Base-by-base conservation (phyloP, 768 basidiomycete species). In the Leccinum uliginosum region DNA sequence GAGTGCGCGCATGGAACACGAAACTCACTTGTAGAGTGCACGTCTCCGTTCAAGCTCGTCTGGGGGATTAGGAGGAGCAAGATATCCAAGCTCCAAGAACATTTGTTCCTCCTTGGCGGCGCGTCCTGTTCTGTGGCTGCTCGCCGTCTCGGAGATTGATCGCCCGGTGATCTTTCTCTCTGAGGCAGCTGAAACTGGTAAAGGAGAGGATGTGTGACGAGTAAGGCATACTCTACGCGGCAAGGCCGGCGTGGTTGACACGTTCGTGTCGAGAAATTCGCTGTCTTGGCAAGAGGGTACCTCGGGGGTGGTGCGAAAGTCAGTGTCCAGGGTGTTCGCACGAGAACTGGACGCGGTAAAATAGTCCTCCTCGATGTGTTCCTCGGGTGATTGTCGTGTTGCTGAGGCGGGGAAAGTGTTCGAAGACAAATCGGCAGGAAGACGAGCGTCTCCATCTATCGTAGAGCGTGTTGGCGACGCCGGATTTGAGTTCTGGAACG, bases 41-140 rank as follows among this genome's bases (percentile, higher is more conserved):
- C 90, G 78, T 34, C 91, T 76, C 27, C 94, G 81, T 50, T 91
- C 89, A 26, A 84, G 71, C 71, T 98, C 94, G 61, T 95, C 84
- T 2, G 89, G 87, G 6, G 94, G 92, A 60, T 86, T 80, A 3
- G 94, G 94, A 29, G 94, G 87, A 19, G 81, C 79, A 17, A 98
- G 77, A 65, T 87, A 91, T 17, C 82, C 86, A 57, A 82, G 72
- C 52, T 84, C 83, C 46, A 65, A 65, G 61, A 82, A 90, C 76
- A 82, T 82, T 50, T 84, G 82, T 60, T 85, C 86, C 65, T 88
- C 89, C 67, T 83, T 87, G 55, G 76, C 80, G 6, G 78, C 81
- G 51, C 81, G 83, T 44, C 77, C 76, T 15, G 74, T 68, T 70
- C 78, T 63, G 60, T 71, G 47, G 60, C 60, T 32, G 67, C 61